Evolutionary conservation across 2,329 filamentous ascomycete genomes (phyloP), one percentile per base, ranked within the genome.

Genomic region (Cladosporium sp.): DNA sequence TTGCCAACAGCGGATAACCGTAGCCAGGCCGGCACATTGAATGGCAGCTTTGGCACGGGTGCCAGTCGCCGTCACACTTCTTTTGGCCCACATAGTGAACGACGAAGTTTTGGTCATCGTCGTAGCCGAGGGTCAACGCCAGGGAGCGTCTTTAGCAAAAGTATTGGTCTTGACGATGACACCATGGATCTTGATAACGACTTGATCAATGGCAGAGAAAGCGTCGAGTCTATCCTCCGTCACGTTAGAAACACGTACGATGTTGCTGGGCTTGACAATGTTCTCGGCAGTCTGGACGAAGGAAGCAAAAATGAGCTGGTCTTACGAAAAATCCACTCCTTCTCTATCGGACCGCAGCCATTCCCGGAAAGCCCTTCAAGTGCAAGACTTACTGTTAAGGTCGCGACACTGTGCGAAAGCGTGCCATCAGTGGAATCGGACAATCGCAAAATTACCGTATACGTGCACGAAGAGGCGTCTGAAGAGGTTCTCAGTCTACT

Each of bases 41-140:
- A 50, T 8, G 78, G 66, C 19, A 75, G 70, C 56, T 74, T 77
- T 55, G 69, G 70, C 66, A 58, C 76, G 68, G 75, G 77, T 41
- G 70, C 77, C 11, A 82, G 85, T 58, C 80, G 86, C 55, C 79
- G 82, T 6, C 85, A 65, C 31, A 61, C 93, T 49, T 95, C 91
- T 1, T 80, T 93, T 58, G 86, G 86, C 31, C 83, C 78, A 50
- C 77, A 81, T 49, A 80, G 82, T 51, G 77, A 79, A 34, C 81
- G 87, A 41, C 75, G 75, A 43, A 91, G 87, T 61, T 77, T 82
- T 54, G 72, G 71, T 42, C 69, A 69, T 22, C 68, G 71, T 14
- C 72, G 71, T 44, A 70, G 79, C 54, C 75, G 80, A 59, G 76
- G 73, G n/a, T 84, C 81, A 9, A 76, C 81, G 1, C 78, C 77